Evolutionary conservation across 2,329 filamentous ascomycete species (phyloP).

Genomic region (Epicoccum sorghinum): DNA sequence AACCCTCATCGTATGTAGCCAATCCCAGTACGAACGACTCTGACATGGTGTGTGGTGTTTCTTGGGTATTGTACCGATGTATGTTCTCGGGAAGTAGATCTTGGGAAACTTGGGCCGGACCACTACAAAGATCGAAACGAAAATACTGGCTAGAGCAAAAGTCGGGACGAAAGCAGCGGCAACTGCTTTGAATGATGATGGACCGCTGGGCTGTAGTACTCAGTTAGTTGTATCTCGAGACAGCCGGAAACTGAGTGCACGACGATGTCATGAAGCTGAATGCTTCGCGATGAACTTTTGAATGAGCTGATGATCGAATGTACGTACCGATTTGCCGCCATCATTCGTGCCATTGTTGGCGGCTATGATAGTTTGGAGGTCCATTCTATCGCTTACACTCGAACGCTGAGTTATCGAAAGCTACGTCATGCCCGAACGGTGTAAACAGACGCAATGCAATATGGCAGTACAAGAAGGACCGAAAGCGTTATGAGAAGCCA

Average conservation of each 20-base stretch:
- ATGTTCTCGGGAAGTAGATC: slow-evolving; percentile 54
- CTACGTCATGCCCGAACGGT: slow-evolving; percentile 8
- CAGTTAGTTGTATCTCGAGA: slow-evolving; percentile 4
- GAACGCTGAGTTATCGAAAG: neutral
- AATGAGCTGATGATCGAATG: neutral
- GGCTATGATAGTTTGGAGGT: slow-evolving; percentile 22
- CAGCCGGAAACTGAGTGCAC: no score
- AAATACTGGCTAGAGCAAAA: slow-evolving; percentile 36
- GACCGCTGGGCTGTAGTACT: slow-evolving; percentile 33
- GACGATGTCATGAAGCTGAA: neutral
- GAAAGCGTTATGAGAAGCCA: neutral
- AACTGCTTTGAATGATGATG: slow-evolving; percentile 42
- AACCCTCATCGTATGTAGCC: slow-evolving; percentile 57
- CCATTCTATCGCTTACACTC: slow-evolving; percentile 18
- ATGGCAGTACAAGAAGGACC: neutral
- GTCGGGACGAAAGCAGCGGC: slow-evolving; percentile 46
- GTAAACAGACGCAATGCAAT: neutral
- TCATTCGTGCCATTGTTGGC: slow-evolving; percentile 21
- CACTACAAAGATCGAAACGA: slow-evolving; percentile 47
- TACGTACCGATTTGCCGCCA: slow-evolving; percentile 26
- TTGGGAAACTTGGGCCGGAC: slow-evolving; percentile 52
- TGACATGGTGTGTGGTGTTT: slow-evolving; percentile 51
- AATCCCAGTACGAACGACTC: slow-evolving; percentile 44
- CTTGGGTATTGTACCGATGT: slow-evolving; percentile 51
- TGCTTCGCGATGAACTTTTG: no score